These are phyloP conservation scores for Neurospora africana DNA, from an alignment of 495 filamentous ascomycete genomes.

Conservation along the genomic window DNA sequence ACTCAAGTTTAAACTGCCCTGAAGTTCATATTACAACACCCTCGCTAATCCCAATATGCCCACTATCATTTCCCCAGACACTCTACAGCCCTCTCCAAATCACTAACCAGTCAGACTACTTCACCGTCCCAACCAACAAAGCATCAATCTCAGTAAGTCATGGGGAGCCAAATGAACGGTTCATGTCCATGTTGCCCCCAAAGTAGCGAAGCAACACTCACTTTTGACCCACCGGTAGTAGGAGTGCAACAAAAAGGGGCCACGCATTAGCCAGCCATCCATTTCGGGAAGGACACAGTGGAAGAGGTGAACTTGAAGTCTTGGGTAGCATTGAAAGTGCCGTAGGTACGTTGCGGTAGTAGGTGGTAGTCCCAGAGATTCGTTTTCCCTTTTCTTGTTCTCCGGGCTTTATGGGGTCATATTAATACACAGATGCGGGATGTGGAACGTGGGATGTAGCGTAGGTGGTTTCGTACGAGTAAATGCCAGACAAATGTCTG, in stretches of 20 bases:
- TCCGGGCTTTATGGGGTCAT: not conserved
- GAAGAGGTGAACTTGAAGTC: not conserved
- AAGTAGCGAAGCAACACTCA: not conserved
- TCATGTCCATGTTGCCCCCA: not conserved
- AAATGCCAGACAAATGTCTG: not conserved
- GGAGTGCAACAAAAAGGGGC: not conserved
- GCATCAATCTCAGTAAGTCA: not conserved
- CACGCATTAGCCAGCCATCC: not conserved
- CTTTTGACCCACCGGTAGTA: not conserved
- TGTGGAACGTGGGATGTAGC: not conserved
- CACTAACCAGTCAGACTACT: not conserved
- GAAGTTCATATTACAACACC: not conserved
- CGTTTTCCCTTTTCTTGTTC: not conserved
- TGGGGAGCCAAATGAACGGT: not conserved
- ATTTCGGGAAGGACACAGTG: not conserved
- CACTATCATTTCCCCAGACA: too few relatives aligned
- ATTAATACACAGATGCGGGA: not conserved
- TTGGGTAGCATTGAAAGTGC: not conserved
- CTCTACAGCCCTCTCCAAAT: too few relatives aligned
- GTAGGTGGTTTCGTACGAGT: not conserved
- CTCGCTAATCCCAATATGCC: not conserved
- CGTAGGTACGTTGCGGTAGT: not conserved
- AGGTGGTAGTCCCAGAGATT: not conserved
- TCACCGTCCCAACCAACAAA: not conserved
- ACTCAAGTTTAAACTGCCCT: too few relatives aligned